These are phyloP conservation scores for Pseudohalonectria lignicola DNA, from an alignment of 2,329 filamentous ascomycete genomes.

Conservation along the genomic window DNA sequence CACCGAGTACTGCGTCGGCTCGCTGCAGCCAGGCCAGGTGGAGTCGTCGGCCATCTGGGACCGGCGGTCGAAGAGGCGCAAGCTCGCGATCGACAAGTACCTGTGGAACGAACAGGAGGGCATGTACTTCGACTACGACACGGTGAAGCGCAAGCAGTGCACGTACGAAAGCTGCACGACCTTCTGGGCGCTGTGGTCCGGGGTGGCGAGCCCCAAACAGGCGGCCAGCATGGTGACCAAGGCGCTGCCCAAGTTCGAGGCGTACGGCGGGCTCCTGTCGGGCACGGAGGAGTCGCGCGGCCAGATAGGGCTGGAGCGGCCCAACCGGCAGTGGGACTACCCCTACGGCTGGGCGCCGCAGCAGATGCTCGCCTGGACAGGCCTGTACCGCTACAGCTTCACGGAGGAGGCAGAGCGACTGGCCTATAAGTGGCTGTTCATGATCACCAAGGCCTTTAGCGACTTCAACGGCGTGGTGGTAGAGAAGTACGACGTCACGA, in stretches of 20 bases:
- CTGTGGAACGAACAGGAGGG: conserved; percentile 87
- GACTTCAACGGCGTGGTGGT: conserved; percentile 98
- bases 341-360: conserved; percentile 98
- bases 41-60: conserved; percentile 87
- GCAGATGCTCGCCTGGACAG: conserved; percentile 96
- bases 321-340: conserved; percentile 97
- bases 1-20: conserved; percentile 64
- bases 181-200: conserved; percentile 96
- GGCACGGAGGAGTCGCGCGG: conserved; percentile 87
- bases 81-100: conserved; percentile 80
- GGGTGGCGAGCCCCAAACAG: conserved; percentile 74
- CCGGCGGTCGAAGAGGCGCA: conserved; percentile 72
- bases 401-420: conserved; percentile 79
- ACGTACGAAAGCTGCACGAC: conserved; percentile 87
- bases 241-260: conserved; percentile 81
- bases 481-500: conserved; percentile 96
- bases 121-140: conserved; percentile 98
- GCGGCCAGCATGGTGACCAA: conserved; percentile 72
- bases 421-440: conserved; percentile 94
- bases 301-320: conserved; percentile 64
- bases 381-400: conserved; percentile 83
- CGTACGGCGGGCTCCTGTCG: conserved; percentile 74
- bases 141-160: conserved; percentile 66
- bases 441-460: conserved; percentile 97
- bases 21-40: conserved; percentile 54